Base-by-base conservation (phyloP, 371 early-diverging fungal genomes). In the Rhizopus delemar region DNA sequence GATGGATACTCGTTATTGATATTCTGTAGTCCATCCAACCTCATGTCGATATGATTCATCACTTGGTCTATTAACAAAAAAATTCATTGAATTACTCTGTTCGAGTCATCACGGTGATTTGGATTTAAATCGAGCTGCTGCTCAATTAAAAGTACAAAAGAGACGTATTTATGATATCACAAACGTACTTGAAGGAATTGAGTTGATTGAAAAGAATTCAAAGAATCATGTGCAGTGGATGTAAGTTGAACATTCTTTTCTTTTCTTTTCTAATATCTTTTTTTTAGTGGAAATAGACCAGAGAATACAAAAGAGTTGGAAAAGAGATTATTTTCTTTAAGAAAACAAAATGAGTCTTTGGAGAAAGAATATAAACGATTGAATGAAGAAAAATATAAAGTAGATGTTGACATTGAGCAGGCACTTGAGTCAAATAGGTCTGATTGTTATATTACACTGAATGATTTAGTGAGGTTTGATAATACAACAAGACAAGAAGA, bases 151-250 rank as follows among this genome's bases (percentile, higher is more conserved):
- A 8, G 93, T 92, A 16, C 86, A 87, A 64, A 93, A 93, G 68
- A 81, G 93, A 65, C 78, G 93, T 43, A 89, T 93, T 41, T 93
- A 93, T 63, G 93, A 93, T 63, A 92, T 93, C 49, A 92, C 93
- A 52, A 92, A 92, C 65, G 91, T 92, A 11, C 73, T 93, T 41
- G 92, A 93, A 72, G 92, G 92, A 13, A 83, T 93, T 53, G 82
- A 83, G 5, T 73, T 89, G 41, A 83, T 92, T 61, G 87, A 89
- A 56, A 93, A 92, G 65, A 86, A 86, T 68, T 79, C 87, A 39
- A 87, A 88, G 64, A 93, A 92, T 69, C 89, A 85, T 76, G 90
- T 91, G 56, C 81, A 86, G 53, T 92, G 92, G 90, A 90, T 83
- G 88, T 88, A 79, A 66, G 84, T 63, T 41, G 13, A 32, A 13